Base-by-base conservation (phyloP, 495 filamentous ascomycete species). In the Penicillium angulare region DNA sequence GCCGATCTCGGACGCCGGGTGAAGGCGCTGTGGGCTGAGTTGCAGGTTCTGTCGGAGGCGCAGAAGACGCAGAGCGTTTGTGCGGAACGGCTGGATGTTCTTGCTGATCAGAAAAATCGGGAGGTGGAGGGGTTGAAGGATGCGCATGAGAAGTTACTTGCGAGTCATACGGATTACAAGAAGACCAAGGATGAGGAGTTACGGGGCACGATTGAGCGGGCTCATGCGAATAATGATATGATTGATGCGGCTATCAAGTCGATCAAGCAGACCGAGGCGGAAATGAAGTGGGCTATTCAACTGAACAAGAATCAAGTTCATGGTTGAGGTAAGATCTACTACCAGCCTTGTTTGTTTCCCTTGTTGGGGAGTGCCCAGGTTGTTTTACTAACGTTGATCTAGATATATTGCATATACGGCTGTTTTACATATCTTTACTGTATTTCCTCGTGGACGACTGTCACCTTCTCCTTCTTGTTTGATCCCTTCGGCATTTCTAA, bases 91-190 rank as follows among this genome's bases (percentile, higher is more conserved):
- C 68, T 90, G 26, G 76, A 86, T 42, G 74, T 80, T 41, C 64
- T 90, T 24, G 81, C 82, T 56, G 85, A 88, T 43, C 84, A 90
- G 65, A 84, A 88, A 67, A 79, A 84, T 43, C 78, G 76, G 31
- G 84, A 87, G 49, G 75, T 87, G n/a, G 76, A 79, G 32, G 71
- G 77, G 39, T 68, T 84, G 33, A 65, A 73, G 52, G 69, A 76
- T 27, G 75, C 79, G 26, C 88, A 89, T 57, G 80, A 86, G 9
- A 77, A 74, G 12, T 74, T 89, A 15, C 64, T 71, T 18, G 64
- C 53, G 20, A 66, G 73, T 38, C 86, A 86, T 60, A 79, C 85
- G 46, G 62, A 72, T 12, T 90, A 90, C 61, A 87, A 85, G 63
- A 63, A 49, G 39, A 68, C 79, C 53, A 81, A 87, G 53, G 87